Percentiles rank a stretch among this genome's conserved stretches.
These are phyloP conservation scores for Dothidotthia symphoricarpi DNA, from an alignment of 2,329 filamentous ascomycete species.

Conservation along the genomic window DNA sequence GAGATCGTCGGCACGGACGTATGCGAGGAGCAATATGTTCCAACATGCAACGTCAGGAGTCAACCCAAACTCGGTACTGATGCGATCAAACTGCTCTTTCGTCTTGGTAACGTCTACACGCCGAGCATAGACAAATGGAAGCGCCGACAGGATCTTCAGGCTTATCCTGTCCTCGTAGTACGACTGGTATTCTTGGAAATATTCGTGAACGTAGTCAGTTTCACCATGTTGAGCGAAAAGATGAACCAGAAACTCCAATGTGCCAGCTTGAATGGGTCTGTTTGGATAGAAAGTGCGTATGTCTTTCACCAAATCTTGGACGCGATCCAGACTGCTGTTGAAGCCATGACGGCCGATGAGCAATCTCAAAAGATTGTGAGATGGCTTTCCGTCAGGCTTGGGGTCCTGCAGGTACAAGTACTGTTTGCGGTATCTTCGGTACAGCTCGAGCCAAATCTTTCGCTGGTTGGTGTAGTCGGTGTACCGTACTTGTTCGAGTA, in stretches of 20 bases:
- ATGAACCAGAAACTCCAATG: constrained; percentile 23
- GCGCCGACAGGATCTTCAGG: constrained; percentile 17
- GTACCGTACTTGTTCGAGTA: constrained; percentile 31
- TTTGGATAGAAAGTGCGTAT: constrained; percentile 25
- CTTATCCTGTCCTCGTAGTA: constrained; percentile 9
- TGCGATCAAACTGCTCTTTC: constrained; percentile 60
- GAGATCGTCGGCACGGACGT: constrained; percentile 65
- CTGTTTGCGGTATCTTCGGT: constrained; percentile 22
- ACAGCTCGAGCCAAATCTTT: constrained; percentile 29
- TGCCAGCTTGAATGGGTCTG: constrained; percentile 15
- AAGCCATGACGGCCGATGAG: constrained; percentile 23
- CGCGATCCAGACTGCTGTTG: constrained; percentile 17
- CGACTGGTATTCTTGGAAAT: constrained; percentile 29
- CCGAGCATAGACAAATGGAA: constrained; percentile 70
- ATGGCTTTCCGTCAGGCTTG: constrained; percentile 14
- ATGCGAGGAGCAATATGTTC: constrained; percentile 74
- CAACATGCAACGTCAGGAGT: constrained; percentile 62
- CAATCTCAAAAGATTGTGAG: constrained; percentile 16
- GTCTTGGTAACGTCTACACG: constrained; percentile 63
- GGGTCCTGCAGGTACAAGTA: constrained; percentile 14
- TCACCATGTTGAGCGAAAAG: constrained; percentile 39
- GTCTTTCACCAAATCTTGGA: constrained; percentile 27
- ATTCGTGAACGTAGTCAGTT: constrained; percentile 32
- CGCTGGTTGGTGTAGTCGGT: constrained; percentile 25
- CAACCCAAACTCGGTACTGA: constrained; percentile 56